Evolutionary conservation across 208 protist genomes (phyloP), one percentile per base, ranked within the genome.

Genomic region (Trypanosomatidae sp.): DNA sequence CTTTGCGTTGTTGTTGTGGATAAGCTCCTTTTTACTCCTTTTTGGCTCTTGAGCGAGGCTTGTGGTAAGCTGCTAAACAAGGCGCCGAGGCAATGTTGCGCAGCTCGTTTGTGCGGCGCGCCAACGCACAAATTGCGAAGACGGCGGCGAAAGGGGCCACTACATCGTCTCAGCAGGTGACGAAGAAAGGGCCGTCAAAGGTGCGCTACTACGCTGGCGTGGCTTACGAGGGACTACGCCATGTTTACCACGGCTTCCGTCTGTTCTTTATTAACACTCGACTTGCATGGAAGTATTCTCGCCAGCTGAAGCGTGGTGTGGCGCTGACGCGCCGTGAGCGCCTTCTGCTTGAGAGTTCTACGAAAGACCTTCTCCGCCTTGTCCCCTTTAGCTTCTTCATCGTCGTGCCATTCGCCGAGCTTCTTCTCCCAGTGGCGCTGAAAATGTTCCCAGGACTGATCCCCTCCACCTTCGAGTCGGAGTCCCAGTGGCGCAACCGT

Each of bases 371-470:
- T 58, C 74, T 99, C 41, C 93, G 98, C 28, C 75, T 99, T 30
- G 96, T 99, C 6, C 98, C 98, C 9, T 99, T 99, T 92, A 92
- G 92, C 72, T 95, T 99, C 66, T 98, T 99, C 77, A 95, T 99
- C 28, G 80, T 99, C 10, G 89, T 99, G 15, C 98, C 98, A 7
- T 98, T 99, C 81, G 85, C 95, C 17, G 98, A 99, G 77, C 86
- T 99, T 55, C 83, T 98, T 52, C 84, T 99, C 43, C 98, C 98
- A 6, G 87, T 99, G 36, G 83, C 94, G 10, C 81, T 99, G 43
- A 98, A 98, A 71, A 94, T 99, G 82, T 99, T 99, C 83, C 98
- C 98, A 28, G 97, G 97, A 22, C 84, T 99, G 47, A 97, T 99
- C 65, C 98, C 98, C 28, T 98, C 91, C 19, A 99, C 97, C 5